Evolutionary conservation across 352 stramenopile species (phyloP), one percentile per base, ranked within the genome.

Genomic region (Globisporangium heterothallicum): DNA sequence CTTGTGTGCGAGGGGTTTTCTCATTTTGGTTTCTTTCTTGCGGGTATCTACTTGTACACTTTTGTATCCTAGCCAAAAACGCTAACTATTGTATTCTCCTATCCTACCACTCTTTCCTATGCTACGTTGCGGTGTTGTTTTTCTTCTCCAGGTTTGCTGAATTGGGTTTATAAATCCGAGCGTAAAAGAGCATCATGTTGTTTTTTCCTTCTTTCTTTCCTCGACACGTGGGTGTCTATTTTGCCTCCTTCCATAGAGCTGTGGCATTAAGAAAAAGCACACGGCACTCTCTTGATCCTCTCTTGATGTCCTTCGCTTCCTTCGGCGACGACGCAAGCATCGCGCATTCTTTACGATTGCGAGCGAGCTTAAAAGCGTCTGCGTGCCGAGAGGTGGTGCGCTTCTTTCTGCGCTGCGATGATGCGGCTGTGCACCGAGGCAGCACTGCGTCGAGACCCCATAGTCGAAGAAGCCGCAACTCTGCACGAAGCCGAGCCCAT

Each of bases 81-180:
- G 32, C 32, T 38, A 38, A 38, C 32, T 38, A 38, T 38, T 38
- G 32, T 38, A 38, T 38, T 16, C n/a, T n/a, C n/a, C n/a, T n/a
- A n/a, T 24, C 7, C 6, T 29, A 14, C 54, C 50, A 53, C 50
- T 53, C 29, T 59, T 56, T 56, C 22, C 26, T 53, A 40, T 52
- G 32, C 30, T 53, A 43, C 46, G 25, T 30, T 34, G 10, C 10
- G 7, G n/a, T 7, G 13, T 38, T 44, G 6, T 57, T 30, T 38
- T 46, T 19, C 12, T 41, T 27, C n/a, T 60, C 26, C 56, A 82
- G 72, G 25, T 82, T 82, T 60, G 67, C 69, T 19, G 59, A 76
- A 53, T 57, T 82, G 10, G 72, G 72, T 14, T 59, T 82, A 62
- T 82, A 65, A 38, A 64, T 24, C 44, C 58, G 24, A 44, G 45